Base-by-base conservation (phyloP, 306 rosid species). In the Quercus agrifolia region DNA sequence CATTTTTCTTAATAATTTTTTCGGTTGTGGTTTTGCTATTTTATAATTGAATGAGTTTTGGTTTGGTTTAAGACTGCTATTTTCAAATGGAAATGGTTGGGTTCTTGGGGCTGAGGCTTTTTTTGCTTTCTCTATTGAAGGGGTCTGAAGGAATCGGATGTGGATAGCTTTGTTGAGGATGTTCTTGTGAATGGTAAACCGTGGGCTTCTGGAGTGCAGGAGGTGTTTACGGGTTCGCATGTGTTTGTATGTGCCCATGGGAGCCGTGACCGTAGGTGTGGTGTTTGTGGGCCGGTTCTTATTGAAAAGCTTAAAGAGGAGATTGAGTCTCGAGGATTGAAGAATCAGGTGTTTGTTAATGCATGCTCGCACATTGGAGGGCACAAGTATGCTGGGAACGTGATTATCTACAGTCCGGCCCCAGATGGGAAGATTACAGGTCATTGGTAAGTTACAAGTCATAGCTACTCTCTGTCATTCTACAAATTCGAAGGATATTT, bases 221-320 rank as follows among this genome's bases (percentile, higher is more conserved):
- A 88, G 77, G 85, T 18, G 63, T 73, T 91, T 56, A 64, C 77
- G n/a, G 97, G 98, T 68, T 89, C 98, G 3, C 80, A 85, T 41
- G 89, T 95, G 18, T 95, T 95, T 84, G 98, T 95, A 17, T 95
- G 99, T 71, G 90, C 97, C 70, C 99, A 95, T 84, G 99, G 86
- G 49, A 92, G 93, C 75, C 98, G 98, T 18, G 99, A 95, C 70
- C 81, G 78, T 72, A 91, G 98, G 81, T 95, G 99, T n/a, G 98
- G 98, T 78, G 96, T 94, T 63, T 92, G 97, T 74, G 98, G 98
- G 78, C 98, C 97, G 4, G 86, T 72, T 83, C 90, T 94, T 30
- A 90, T 91, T 54, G 78, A 86, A 31, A 92, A 94, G 87, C 81
- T 92, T 21, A 81, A 81, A 4, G 92, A 82, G 79, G 94, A 91